phyloP scores from a whole-genome alignment of 495 filamentous ascomycete genomes.

The Penicillium canariense region DNA sequence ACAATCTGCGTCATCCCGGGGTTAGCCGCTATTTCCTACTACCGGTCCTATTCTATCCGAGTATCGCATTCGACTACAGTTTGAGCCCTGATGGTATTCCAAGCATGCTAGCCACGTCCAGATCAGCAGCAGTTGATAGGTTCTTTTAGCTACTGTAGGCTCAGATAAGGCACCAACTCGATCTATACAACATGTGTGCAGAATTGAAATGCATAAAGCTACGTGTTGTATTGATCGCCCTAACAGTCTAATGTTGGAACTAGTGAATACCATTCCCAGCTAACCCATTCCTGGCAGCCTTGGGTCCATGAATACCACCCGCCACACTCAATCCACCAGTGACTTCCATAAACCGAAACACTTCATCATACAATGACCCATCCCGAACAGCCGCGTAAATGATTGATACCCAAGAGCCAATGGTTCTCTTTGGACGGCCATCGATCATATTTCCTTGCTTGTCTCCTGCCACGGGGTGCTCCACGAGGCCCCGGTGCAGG shows the following conservation, averaged over 20 bases:
- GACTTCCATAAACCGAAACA: neutral
- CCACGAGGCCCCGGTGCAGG: conserved; percentile 20
- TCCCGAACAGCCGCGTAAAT: conserved; percentile 19
- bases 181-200: neutral
- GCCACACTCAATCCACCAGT: neutral
- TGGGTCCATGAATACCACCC: neutral
- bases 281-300: neutral
- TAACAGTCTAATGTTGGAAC: neutral
- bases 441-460: neutral
- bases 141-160: too few relatives aligned
- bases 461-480: conserved; percentile 16
- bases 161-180: too few relatives aligned
- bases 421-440: conserved; percentile 14
- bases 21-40: neutral
- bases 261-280: neutral
- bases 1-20: conserved; percentile 31
- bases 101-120: neutral
- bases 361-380: neutral
- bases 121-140: neutral
- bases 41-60: neutral
- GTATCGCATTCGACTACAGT: neutral
- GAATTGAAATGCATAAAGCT: too few relatives aligned
- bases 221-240: neutral
- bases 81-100: neutral
- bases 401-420: conserved; percentile 22